phyloP scores from a whole-genome alignment of 83 land plant species.

The Picea abies region DNA sequence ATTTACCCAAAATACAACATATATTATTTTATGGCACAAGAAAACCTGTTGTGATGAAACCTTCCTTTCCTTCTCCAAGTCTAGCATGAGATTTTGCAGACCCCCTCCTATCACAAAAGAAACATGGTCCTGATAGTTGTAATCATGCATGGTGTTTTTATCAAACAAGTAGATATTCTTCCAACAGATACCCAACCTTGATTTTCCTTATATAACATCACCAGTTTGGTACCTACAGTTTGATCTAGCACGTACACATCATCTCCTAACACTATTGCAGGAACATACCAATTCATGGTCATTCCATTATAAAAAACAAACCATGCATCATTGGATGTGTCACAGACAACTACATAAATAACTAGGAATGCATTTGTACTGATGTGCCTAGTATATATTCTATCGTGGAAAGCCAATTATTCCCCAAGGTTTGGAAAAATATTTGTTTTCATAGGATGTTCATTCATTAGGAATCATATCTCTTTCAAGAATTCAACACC shows the following conservation, averaged over 20 bases:
- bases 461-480: too few species aligned
- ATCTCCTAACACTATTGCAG: conserved; percentile 58
- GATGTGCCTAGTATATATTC: too few species aligned
- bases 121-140: conserved; percentile 59
- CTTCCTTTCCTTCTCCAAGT: conserved; percentile 36
- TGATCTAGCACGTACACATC: conserved; percentile 68
- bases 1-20: too few species aligned
- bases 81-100: conserved; percentile 57
- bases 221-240: conserved; percentile 53
- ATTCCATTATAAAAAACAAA: conserved; percentile 47
- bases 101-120: conserved; percentile 65
- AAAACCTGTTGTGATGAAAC: not conserved
- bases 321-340: conserved; percentile 43
- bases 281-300: conserved; percentile 66
- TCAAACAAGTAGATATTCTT: conserved; percentile 51
- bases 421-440: too few species aligned
- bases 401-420: too few species aligned
- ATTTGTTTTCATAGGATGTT: too few species aligned
- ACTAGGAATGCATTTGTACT: too few species aligned
- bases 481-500: too few species aligned
- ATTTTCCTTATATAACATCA: conserved; percentile 45
- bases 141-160: conserved; percentile 66
- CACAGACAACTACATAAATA: too few species aligned
- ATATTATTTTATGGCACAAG: too few species aligned
- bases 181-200: conserved; percentile 58